Percentiles rank a stretch among this genome's conserved stretches.
These are phyloP conservation scores for Neurospora sp. DNA, from an alignment of 495 filamentous ascomycete species.

Conservation along the genomic window DNA sequence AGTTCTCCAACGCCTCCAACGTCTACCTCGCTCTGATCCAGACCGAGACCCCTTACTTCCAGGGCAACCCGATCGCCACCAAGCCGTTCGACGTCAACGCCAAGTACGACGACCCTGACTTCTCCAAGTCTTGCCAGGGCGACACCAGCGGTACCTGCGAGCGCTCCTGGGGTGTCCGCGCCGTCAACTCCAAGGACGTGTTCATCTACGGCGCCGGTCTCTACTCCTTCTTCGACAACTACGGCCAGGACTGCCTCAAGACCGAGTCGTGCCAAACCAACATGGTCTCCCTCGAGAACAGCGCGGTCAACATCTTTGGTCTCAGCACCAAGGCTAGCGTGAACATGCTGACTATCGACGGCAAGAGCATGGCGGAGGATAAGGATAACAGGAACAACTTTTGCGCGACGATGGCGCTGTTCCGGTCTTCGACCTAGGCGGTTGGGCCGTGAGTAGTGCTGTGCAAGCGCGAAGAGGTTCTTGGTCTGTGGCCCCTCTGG, in stretches of 20 bases:
- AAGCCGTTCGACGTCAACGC: constrained; percentile 54
- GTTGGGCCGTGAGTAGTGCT: neutral
- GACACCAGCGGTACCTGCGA: constrained; percentile 55
- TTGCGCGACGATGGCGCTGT: constrained; percentile 64
- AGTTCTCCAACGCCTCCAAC: constrained; percentile 68
- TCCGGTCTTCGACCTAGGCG: constrained; percentile 16
- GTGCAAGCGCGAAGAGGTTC: neutral
- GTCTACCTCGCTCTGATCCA: constrained; percentile 82
- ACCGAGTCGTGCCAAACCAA: constrained; percentile 73
- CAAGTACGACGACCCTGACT: constrained; percentile 66
- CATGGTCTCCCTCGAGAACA: constrained; percentile 74
- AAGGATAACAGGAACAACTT: constrained; percentile 60
- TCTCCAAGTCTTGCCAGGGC: constrained; percentile 47
- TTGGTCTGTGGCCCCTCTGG: neutral
- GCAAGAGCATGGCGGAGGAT: constrained; percentile 44
- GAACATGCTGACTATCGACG: constrained; percentile 69
- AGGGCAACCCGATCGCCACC: constrained; percentile 70
- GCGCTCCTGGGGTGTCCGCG: constrained; percentile 78
- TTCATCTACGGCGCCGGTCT: constrained; percentile 69
- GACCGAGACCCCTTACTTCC: constrained; percentile 88
- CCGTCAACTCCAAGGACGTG: constrained; percentile 56
- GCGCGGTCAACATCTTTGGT: constrained; percentile 60
- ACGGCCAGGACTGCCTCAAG: constrained; percentile 64
- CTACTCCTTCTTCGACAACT: constrained; percentile 86
- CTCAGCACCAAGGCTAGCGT: constrained; percentile 79